Evolutionary conservation across 768 basidiomycete genomes (phyloP), one percentile per base, ranked within the genome.

Genomic region (Strobilomyces confusus): DNA sequence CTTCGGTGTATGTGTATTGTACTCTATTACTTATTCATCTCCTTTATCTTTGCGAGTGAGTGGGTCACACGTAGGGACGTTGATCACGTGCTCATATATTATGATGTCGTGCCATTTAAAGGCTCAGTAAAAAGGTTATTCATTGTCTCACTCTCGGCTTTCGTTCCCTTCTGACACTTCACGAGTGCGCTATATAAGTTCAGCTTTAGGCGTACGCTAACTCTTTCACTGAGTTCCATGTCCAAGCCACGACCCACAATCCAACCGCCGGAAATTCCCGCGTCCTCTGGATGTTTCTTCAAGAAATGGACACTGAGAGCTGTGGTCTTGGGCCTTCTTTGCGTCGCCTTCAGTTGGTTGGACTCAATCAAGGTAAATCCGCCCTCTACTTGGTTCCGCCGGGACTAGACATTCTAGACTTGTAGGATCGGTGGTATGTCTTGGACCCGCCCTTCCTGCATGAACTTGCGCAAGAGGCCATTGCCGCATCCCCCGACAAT

Each of bases 391-490:
- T 29, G 40, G 14, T 23, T 25, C 19, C 19, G 9, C 9, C 29
- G 38, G 3, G 13, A 44, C 46, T 58, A 15, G 17, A 50, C 38
- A 26, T 22, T 42, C 17, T 14, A 20, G 8, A 17, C 23, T 45
- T 38, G 37, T 55, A 95, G 93, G 77, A 87, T 44, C 82, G 83
- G 52, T 98, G 87, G 83, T 98, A 95, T 69, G 82, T 93, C 52
- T 81, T 98, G 54, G 83, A 92, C 63, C 89, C 87, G 2, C 70
- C 72, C 4, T 72, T 72, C 45, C 73, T 98, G 15, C 88, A 95
- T 65, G 74, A 82, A 56, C 81, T 97, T 32, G 81, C 87, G 13
- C 76, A 83, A 64, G 78, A 80, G 9, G 91, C 95, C 44, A 80
- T 98, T 67, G 79, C 79, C 15, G 68, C 77, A 3, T 77, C 82